Evolutionary conservation across 352 stramenopile genomes (phyloP).

Genomic region (Phytophthora megakarya): DNA sequence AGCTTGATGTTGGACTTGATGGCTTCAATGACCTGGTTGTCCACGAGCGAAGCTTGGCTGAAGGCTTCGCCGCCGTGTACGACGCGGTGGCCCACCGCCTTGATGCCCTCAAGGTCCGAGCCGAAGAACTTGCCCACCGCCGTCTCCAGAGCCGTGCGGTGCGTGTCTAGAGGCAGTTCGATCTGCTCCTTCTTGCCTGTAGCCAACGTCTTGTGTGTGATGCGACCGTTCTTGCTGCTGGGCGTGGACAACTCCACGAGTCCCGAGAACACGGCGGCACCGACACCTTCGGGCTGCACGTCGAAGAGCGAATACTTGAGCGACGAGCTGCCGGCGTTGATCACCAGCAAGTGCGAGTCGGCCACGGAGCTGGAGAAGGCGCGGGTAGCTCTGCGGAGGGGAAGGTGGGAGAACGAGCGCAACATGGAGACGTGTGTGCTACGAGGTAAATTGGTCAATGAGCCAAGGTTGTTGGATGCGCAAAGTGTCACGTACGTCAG

Average conservation of each 20-base stretch:
- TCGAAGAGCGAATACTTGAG: slow-evolving; percentile 89
- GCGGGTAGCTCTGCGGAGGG: slow-evolving; percentile 24
- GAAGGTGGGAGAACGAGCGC: slow-evolving; percentile 27
- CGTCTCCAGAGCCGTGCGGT: slow-evolving; percentile 66
- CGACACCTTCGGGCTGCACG: slow-evolving; percentile 45
- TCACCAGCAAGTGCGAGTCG: slow-evolving; percentile 56
- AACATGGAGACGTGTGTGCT: slow-evolving; percentile 28
- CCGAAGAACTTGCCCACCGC: slow-evolving; percentile 67
- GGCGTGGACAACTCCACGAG: slow-evolving; percentile 79
- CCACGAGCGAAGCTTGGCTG: slow-evolving; percentile 60
- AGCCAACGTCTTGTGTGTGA: slow-evolving; percentile 68
- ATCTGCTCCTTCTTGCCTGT: slow-evolving; percentile 60
- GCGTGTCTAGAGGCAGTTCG: slow-evolving; percentile 50
- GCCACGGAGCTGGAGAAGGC: slow-evolving; percentile 32
- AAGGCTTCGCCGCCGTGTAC: slow-evolving; percentile 89
- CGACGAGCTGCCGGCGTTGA: slow-evolving; percentile 83
- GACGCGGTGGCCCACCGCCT: slow-evolving; percentile 85
- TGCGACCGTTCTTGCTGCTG: slow-evolving; percentile 59
- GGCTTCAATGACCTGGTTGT: slow-evolving; percentile 52
- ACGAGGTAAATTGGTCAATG: slow-evolving; percentile 17
- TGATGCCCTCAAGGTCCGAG: slow-evolving; percentile 56
- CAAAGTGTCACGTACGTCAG: slow-evolving; percentile 9
- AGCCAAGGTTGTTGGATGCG: slow-evolving; percentile 17
- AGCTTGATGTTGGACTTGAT: slow-evolving; percentile 69
- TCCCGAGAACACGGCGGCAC: slow-evolving; percentile 65